phyloP scores from a whole-genome alignment of 805 yeast species.

The Alloascoidea hylecoeti region DNA sequence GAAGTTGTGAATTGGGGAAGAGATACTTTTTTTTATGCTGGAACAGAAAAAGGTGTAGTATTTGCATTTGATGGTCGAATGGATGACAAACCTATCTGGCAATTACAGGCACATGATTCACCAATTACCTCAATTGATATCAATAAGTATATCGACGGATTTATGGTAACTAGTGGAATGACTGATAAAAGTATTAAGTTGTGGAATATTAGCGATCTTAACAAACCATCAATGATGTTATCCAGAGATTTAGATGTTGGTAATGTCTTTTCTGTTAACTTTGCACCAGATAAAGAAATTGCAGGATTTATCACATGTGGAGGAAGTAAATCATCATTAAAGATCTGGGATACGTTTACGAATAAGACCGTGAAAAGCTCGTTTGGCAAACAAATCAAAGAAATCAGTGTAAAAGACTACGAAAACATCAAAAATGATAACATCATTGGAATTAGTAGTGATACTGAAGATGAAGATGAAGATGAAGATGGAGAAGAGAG shows the following conservation, averaged over 20 bases:
- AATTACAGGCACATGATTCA: conserved; percentile 90
- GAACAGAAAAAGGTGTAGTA: conserved; percentile 84
- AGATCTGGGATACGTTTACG: conserved; percentile 86
- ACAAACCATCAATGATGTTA: conserved; percentile 72
- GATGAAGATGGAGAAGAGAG: conserved; percentile 30
- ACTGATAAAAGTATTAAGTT: conserved; percentile 77
- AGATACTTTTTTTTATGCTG: conserved; percentile 51
- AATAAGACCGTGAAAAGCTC: conserved; percentile 65
- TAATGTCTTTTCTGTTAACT: conserved; percentile 68
- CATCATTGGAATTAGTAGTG: conserved; percentile 36
- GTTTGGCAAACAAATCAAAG: conserved; percentile 43
- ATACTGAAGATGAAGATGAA: conserved; percentile 45
- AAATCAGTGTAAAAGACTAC: conserved; percentile 41
- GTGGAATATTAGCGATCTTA: conserved; percentile 57
- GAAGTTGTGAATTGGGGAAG: conserved; percentile 70
- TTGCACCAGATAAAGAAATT: conserved; percentile 79
- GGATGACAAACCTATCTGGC: conserved; percentile 68
- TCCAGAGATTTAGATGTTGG: conserved; percentile 92
- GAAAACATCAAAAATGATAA: conserved; percentile 44
- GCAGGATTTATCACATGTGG: conserved; percentile 78
- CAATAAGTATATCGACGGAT: conserved; percentile 52
- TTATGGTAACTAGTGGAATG: conserved; percentile 81
- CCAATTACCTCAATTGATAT: conserved; percentile 61
- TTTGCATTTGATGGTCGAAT: conserved; percentile 79
- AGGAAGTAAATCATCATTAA: conserved; percentile 73